Evolutionary conservation across 352 stramenopile genomes (phyloP), one percentile per base, ranked within the genome.

Genomic region (Phytopythium boreale): DNA sequence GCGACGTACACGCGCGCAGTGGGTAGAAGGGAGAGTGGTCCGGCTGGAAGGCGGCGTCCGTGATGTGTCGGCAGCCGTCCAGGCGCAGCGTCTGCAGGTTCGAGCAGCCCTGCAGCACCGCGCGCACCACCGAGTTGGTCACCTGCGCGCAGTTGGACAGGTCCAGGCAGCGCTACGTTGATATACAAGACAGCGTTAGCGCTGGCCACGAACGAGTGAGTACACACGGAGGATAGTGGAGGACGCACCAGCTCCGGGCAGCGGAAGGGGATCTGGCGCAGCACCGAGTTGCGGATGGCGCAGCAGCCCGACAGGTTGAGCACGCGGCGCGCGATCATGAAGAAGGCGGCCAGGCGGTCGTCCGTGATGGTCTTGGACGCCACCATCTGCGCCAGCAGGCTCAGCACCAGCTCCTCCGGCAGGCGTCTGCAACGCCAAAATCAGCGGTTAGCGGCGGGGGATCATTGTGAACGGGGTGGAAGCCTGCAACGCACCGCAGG

Each of bases 121-220:
- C 78, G 22, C 84, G 86, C 55, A 96, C 79, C 55, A 96, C 85
- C 7, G 84, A 84, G 71, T 95, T 96, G 70, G 80, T 95, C 59
- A 96, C 88, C 73, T 96, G 88, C n/a, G 76, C 68, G 62, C 85
- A 96, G 64, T 93, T 92, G 20, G 86, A 88, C 22, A 96, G 68
- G 68, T 96, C 84, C 56, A 96, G 71, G 51, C 80, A 94, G 63
- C 83, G 80, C 87, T 95, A 57, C n/a, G n/a, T n/a, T n/a, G n/a
- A n/a, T n/a, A n/a, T n/a, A n/a, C n/a, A n/a, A n/a, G n/a, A 9
- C 4, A 51, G 44, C 44, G 44, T 51, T 10, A 51, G 22, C 22
- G 44, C 19, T 19, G 4, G 11, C 14, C 9, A 29, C 44, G 5
- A 50, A 19, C 19, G 29, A 15, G 43, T 7, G 43, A 17, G 49